Evolutionary conservation across 805 yeast species (phyloP).

Genomic region (Cyberlindnera nakhonratchasimensis): DNA sequence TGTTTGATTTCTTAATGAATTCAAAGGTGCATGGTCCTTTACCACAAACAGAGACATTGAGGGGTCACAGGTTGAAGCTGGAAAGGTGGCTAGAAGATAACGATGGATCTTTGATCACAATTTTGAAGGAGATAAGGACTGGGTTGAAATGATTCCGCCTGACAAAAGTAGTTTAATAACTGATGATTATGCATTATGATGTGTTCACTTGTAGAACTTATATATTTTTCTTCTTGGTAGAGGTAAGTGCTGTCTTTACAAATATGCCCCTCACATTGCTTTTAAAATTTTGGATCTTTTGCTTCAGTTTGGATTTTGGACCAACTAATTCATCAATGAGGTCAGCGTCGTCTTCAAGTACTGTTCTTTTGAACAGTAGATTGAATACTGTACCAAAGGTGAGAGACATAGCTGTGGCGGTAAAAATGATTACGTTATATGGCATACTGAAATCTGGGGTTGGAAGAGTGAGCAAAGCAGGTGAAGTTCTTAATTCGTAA

Average conservation of each 20-base stretch:
- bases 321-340: conserved; percentile 19
- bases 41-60: conserved; percentile 41
- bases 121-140: conserved; percentile 36
- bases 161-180: background rate
- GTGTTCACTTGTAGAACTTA: background rate
- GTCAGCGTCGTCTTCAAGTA: conserved; percentile 62
- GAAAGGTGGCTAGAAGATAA: conserved; percentile 39
- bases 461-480: conserved; percentile 82
- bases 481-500: conserved; percentile 72
- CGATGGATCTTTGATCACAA: conserved; percentile 26
- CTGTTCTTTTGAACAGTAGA: conserved; percentile 65
- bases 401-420: conserved; percentile 90
- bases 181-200: background rate
- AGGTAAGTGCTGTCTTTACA: background rate
- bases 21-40: conserved; percentile 38
- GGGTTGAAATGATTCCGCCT: conserved; percentile 20
- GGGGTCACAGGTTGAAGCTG: conserved; percentile 33
- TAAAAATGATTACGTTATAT: conserved; percentile 89
- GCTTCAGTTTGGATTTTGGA: conserved; percentile 11
- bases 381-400: conserved; percentile 87
- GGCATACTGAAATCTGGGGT: conserved; percentile 99
- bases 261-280: background rate
- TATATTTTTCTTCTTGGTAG: background rate
- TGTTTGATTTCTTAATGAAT: conserved; percentile 64
- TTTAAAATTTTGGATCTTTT: conserved; percentile 5